A percentile compares a stretch with the other conserved stretches of the same genome.
Evolutionary conservation across 2,329 filamentous ascomycete genomes (phyloP).

Genomic region (Byssochlamys sp.): DNA sequence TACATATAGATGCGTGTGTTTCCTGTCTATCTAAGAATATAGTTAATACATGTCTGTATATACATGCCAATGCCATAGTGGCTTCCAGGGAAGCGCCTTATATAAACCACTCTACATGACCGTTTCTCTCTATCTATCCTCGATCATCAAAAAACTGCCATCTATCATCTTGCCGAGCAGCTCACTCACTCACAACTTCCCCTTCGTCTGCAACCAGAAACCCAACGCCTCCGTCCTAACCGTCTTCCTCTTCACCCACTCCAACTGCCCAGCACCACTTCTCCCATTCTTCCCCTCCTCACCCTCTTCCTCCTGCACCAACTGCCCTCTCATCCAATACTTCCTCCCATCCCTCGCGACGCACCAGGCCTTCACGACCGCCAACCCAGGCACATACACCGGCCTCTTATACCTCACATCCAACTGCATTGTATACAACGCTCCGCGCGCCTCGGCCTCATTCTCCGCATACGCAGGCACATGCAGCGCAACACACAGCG

Average conservation of each 20-base stretch:
- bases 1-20: too few species aligned
- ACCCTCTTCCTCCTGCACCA: constrained; percentile 28
- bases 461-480: constrained; percentile 7
- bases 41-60: too few species aligned
- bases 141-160: background rate
- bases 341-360: constrained; percentile 30
- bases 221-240: constrained; percentile 33
- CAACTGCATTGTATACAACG: constrained; percentile 31
- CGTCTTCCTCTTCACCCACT: constrained; percentile 22
- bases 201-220: constrained; percentile 30
- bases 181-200: constrained; percentile 14
- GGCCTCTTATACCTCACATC: constrained; percentile 33
- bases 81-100: background rate
- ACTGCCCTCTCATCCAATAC: constrained; percentile 32
- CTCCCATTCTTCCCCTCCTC: constrained; percentile 5
- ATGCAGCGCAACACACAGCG: constrained; percentile 27
- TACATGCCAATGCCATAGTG: too few species aligned
- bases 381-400: constrained; percentile 25
- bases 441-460: constrained; percentile 17
- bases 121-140: constrained; percentile 1
- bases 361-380: constrained; percentile 29
- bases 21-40: too few species aligned
- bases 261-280: constrained; percentile 16
- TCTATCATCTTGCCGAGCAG: background rate
- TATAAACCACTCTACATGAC: background rate